Percentiles rank a stretch among this genome's conserved stretches.
These are phyloP conservation scores for Coccinonectria pachysandricola DNA, from an alignment of 2,329 filamentous ascomycete genomes.

Conservation along the genomic window DNA sequence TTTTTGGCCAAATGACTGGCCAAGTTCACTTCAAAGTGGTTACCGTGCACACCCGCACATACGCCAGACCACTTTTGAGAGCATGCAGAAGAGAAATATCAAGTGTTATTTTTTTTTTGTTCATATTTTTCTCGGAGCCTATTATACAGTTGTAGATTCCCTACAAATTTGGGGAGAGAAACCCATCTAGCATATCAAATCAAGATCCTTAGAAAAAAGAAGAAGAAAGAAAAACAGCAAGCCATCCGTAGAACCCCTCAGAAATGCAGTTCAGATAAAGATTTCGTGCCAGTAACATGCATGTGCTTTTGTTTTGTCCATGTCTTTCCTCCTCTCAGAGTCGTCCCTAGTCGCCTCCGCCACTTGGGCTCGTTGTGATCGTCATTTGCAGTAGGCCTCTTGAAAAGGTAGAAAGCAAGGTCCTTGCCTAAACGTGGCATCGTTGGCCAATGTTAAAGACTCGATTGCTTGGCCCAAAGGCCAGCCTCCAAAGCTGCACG, in stretches of 20 bases:
- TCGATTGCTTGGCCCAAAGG: conserved; percentile 4
- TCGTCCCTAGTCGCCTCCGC: conserved; percentile 3
- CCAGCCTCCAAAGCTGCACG: conserved; percentile 2
- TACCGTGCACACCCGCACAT: too few species aligned
- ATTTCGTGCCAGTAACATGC: conserved; percentile 11
- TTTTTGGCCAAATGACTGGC: too few species aligned
- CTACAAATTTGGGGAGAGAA: conserved; percentile 10
- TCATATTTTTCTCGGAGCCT: conserved; percentile 14
- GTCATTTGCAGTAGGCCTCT: too few species aligned
- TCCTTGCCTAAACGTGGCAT: too few species aligned
- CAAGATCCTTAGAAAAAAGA: conserved; percentile 1
- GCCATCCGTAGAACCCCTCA: conserved; percentile 16
- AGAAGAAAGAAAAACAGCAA: conserved; percentile 9
- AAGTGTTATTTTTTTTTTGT: conserved; percentile 12
- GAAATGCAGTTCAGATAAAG: conserved; percentile 17
- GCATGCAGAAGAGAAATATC: background rate
- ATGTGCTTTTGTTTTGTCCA: conserved; percentile 17
- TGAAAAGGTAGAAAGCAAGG: too few species aligned
- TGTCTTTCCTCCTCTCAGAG: conserved; percentile 5
- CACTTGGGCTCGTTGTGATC: conserved; percentile 1
- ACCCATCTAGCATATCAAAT: conserved; percentile 14
- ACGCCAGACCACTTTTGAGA: background rate
- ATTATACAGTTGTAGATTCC: conserved; percentile 14
- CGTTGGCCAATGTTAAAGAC: too few species aligned
- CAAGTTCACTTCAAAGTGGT: too few species aligned